Evolutionary conservation across 202 grass and related monocot species (phyloP).

Genomic region (Cymbopogon flexuosus): DNA sequence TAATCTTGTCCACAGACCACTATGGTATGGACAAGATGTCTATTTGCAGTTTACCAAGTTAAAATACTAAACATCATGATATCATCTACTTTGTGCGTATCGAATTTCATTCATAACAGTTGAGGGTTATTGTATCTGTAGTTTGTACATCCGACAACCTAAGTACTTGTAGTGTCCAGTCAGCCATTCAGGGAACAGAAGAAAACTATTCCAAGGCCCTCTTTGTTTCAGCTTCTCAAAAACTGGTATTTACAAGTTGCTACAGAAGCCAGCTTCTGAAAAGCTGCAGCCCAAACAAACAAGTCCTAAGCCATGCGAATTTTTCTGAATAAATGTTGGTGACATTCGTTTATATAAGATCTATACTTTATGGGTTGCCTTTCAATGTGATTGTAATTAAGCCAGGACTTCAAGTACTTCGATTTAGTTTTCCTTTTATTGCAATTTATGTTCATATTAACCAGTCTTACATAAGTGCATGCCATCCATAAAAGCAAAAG

Average conservation of each 20-base stretch:
- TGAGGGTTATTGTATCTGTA: slow-evolving; percentile 26
- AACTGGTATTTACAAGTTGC: not conserved
- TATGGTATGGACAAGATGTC: not conserved
- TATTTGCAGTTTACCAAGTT: not conserved
- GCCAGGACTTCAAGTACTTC: not conserved
- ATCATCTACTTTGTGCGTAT: not conserved
- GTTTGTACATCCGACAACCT: slow-evolving; percentile 15
- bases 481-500: not conserved
- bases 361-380: not conserved
- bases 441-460: not conserved
- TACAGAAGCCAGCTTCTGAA: not conserved
- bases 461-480: not conserved
- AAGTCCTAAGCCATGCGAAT: not conserved
- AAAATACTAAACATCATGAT: not conserved
- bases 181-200: slow-evolving; percentile 15
- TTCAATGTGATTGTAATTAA: slow-evolving; percentile 7
- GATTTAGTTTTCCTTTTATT: not conserved
- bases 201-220: not conserved
- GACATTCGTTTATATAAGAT: not conserved
- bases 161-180: slow-evolving; percentile 1
- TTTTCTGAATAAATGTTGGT: not conserved
- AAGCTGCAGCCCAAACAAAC: not conserved
- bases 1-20: not conserved
- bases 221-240: not conserved
- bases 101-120: not conserved